phyloP scores from a whole-genome alignment of 495 filamentous ascomycete genomes.

The Penicillium antarcticum region DNA sequence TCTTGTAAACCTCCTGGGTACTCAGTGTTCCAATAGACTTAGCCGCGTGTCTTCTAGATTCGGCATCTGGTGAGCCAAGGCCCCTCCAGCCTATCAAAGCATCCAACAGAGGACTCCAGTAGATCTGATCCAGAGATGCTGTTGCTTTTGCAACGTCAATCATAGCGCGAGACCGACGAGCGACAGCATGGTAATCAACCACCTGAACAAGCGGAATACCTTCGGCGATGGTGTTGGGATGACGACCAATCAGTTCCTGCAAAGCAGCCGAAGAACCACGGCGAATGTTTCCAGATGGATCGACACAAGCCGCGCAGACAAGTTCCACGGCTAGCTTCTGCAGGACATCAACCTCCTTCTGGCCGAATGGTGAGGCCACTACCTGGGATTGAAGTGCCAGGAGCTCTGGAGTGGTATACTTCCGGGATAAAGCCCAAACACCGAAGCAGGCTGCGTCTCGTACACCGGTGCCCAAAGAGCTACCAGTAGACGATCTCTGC shows the following conservation, averaged over 20 bases:
- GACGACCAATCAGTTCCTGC: conserved; percentile 89
- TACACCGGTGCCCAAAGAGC: conserved; percentile 86
- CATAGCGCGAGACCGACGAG: conserved; percentile 78
- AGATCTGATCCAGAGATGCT: conserved; percentile 58
- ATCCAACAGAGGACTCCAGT: conserved; percentile 66
- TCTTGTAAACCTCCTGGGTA: conserved; percentile 26
- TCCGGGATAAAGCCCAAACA: conserved; percentile 85
- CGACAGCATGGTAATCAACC: conserved; percentile 91
- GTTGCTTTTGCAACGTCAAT: conserved; percentile 67
- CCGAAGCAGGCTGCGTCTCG: conserved; percentile 95
- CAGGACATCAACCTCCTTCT: conserved; percentile 45
- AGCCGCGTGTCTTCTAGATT: conserved; percentile 69
- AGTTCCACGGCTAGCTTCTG: conserved; percentile 79
- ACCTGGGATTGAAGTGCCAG: conserved; percentile 51
- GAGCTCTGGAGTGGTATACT: conserved; percentile 80
- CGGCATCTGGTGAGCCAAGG: conserved; percentile 68
- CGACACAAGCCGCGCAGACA: conserved; percentile 76
- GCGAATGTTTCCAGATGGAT: conserved; percentile 88
- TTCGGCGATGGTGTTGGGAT: conserved; percentile 75
- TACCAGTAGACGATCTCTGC: conserved; percentile 74
- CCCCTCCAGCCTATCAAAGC: conserved; percentile 86
- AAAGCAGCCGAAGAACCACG: conserved; percentile 89
- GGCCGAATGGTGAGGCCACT: conserved; percentile 25
- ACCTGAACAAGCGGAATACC: conserved; percentile 84
- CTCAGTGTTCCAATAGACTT: conserved; percentile 61